phyloP scores from a whole-genome alignment of 148 eudicot species.

The Agrostemma githago region DNA sequence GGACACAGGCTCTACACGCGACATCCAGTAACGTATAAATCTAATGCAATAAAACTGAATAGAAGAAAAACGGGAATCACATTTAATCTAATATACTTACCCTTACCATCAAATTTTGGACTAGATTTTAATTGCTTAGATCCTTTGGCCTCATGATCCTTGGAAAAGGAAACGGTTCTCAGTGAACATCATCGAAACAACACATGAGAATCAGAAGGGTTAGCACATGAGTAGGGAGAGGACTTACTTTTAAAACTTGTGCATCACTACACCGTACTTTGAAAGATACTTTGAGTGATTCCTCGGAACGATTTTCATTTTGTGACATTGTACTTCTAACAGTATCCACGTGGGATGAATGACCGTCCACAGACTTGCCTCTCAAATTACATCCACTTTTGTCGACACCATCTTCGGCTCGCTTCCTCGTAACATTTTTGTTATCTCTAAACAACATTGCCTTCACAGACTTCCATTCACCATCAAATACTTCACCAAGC shows the following conservation, averaged over 20 bases:
- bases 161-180: slow-evolving; percentile 8
- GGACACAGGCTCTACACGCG: slow-evolving; percentile 12
- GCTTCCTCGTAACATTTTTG: slow-evolving; percentile 12
- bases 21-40: background rate
- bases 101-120: slow-evolving; percentile 20
- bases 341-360: slow-evolving; percentile 11
- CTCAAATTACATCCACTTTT: slow-evolving; percentile 5
- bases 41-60: too few species aligned
- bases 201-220: slow-evolving; percentile 1
- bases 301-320: slow-evolving; percentile 1
- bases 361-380: background rate
- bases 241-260: slow-evolving; percentile 25
- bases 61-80: too few species aligned
- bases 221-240: background rate
- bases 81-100: background rate
- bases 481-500: slow-evolving; percentile 37
- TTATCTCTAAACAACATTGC: slow-evolving; percentile 28
- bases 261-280: slow-evolving; percentile 4
- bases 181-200: background rate
- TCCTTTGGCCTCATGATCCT: slow-evolving; percentile 17
- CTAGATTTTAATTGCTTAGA: slow-evolving; percentile 14
- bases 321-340: background rate
- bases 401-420: background rate
- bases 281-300: slow-evolving; percentile 10
- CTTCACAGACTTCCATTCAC: slow-evolving; percentile 50